Percentiles rank a stretch among this genome's conserved stretches.
Conservation (phyloP, 257 asterid genomes). For the Buddleja alternifolia region DNA sequence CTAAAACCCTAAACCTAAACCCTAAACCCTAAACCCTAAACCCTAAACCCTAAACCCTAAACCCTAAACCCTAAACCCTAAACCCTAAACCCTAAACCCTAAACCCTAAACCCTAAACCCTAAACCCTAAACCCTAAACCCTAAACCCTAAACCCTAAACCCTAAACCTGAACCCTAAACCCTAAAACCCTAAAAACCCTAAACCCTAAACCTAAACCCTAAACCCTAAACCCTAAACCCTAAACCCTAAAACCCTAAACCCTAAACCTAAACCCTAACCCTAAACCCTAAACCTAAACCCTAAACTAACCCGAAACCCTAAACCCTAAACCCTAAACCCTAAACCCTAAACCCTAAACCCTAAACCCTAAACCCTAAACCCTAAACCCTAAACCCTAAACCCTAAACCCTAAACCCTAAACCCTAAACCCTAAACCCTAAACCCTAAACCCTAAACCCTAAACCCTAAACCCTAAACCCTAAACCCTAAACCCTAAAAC, state of each 20-base stretch:
- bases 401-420: conserved; percentile 30
- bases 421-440: conserved; percentile 22
- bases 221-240: conserved; percentile 3
- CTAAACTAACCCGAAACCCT: no score
- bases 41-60: conserved; percentile 28
- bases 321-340: conserved; percentile 24
- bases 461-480: conserved; percentile 28
- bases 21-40: conserved; percentile 22
- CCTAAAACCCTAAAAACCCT: background rate
- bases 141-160: conserved; percentile 20
- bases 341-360: conserved; percentile 26
- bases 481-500: conserved; percentile 26
- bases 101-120: conserved; percentile 23
- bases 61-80: conserved; percentile 32
- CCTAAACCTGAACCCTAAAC: conserved; percentile 23
- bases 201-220: conserved; percentile 17
- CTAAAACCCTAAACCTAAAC: conserved; percentile 25
- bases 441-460: background rate
- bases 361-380: conserved; percentile 27
- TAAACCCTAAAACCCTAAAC: conserved; percentile 22
- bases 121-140: conserved; percentile 24
- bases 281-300: conserved; percentile 23
- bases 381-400: conserved; percentile 26
- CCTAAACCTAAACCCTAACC: conserved; percentile 20
- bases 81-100: conserved; percentile 30